A percentile compares a stretch with the other conserved stretches of the same genome.
These are phyloP conservation scores for Globisporangium carolinianum DNA, from an alignment of 352 stramenopile species.

Conservation along the genomic window DNA sequence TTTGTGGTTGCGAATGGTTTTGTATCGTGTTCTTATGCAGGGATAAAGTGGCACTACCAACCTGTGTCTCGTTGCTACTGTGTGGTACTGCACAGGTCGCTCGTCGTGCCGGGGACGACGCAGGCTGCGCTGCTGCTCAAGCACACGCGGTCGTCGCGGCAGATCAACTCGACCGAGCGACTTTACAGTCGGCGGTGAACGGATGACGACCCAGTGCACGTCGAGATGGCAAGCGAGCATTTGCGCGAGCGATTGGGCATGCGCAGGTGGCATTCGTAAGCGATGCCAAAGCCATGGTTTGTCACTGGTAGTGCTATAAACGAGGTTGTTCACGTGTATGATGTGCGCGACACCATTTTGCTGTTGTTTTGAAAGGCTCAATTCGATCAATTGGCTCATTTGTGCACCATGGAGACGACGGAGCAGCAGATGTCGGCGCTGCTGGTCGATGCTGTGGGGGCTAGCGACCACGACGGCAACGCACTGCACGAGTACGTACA, in stretches of 20 bases:
- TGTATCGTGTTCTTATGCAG: neutral
- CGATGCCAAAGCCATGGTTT: neutral
- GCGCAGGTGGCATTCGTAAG: neutral
- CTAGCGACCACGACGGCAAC: neutral
- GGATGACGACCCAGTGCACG: neutral
- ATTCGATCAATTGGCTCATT: no score
- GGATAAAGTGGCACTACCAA: neutral
- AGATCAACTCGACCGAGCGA: constrained; percentile 58
- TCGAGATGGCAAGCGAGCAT: no score
- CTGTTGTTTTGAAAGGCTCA: no score
- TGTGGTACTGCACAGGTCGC: constrained; percentile 23
- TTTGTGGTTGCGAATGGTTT: neutral
- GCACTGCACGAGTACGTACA: constrained; percentile 12
- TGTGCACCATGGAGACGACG: neutral
- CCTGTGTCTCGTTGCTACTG: no score
- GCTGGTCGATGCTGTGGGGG: neutral
- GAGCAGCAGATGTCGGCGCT: neutral
- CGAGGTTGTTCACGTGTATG: neutral
- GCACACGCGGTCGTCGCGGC: constrained; percentile 71
- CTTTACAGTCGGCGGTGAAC: constrained; percentile 51
- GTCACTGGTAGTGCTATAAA: neutral
- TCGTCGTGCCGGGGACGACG: constrained; percentile 54
- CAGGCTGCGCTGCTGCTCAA: constrained; percentile 77
- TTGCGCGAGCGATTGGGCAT: neutral
- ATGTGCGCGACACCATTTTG: no score